A percentile compares a stretch with the other conserved stretches of the same genome.
Conservation (phyloP, 2,329 filamentous ascomycete species). For the Claviceps sp. region DNA sequence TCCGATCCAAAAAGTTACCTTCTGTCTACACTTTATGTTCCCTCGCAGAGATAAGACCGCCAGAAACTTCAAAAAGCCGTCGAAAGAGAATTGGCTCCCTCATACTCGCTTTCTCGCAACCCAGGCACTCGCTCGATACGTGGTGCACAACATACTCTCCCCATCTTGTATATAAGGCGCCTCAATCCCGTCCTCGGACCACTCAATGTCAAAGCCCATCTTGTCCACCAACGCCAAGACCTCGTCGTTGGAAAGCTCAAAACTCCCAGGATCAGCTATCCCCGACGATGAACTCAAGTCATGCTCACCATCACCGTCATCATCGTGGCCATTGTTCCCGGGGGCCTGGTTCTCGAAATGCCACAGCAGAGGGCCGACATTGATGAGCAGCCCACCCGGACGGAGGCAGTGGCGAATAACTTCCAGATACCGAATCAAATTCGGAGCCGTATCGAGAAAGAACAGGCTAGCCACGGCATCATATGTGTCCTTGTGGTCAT, state of each 20-base stretch:
- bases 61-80: too few species aligned
- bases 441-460: slow-evolving; percentile 94
- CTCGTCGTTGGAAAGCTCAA: slow-evolving; percentile 85
- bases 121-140: slow-evolving; percentile 75
- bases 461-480: slow-evolving; percentile 84
- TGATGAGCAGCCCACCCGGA: slow-evolving; percentile 70
- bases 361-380: slow-evolving; percentile 85
- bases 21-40: too few species aligned
- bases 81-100: background rate
- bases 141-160: slow-evolving; percentile 73
- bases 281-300: slow-evolving; percentile 42
- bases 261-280: slow-evolving; percentile 77
- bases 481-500: slow-evolving; percentile 48
- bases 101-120: slow-evolving; percentile 54
- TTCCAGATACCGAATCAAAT: slow-evolving; percentile 79
- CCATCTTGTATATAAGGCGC: slow-evolving; percentile 81
- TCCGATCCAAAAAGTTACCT: too few species aligned
- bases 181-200: slow-evolving; percentile 42
- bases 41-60: too few species aligned
- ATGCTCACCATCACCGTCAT: slow-evolving; percentile 36
- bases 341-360: slow-evolving; percentile 73
- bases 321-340: slow-evolving; percentile 39
- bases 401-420: slow-evolving; percentile 67
- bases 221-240: slow-evolving; percentile 60
- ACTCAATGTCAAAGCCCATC: slow-evolving; percentile 65